Conservation (phyloP, 371 early-diverging fungal species). For the Caulochytrium protostelioides region DNA sequence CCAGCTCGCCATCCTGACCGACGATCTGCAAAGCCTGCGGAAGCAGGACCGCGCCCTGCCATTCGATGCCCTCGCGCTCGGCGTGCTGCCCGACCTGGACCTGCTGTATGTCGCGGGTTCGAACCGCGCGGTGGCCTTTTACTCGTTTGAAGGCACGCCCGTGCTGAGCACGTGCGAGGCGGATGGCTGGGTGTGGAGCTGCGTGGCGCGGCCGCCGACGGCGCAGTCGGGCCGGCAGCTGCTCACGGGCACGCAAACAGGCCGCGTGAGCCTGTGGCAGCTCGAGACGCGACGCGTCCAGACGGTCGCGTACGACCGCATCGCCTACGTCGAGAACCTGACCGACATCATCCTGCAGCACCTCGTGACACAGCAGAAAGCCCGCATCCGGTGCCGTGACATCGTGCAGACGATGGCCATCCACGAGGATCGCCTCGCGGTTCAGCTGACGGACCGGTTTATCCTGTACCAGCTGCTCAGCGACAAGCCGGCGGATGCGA, state of each 20-base stretch:
- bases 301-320: slow-evolving; percentile 25
- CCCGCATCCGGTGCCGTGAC: slow-evolving; percentile 29
- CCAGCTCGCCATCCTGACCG: not conserved
- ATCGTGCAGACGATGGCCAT: slow-evolving; percentile 31
- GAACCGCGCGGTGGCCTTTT: slow-evolving; percentile 22
- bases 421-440: slow-evolving; percentile 23
- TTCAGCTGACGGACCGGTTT: slow-evolving; percentile 25
- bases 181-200: slow-evolving; percentile 26
- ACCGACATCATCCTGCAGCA: slow-evolving; percentile 34
- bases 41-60: slow-evolving; percentile 16
- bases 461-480: slow-evolving; percentile 26
- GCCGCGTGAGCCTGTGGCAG: slow-evolving; percentile 19
- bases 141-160: slow-evolving; percentile 23
- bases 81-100: slow-evolving; percentile 18
- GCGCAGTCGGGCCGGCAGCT: slow-evolving; percentile 23
- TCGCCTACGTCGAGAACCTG: slow-evolving; percentile 28
- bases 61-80: slow-evolving; percentile 19
- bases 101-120: slow-evolving; percentile 24
- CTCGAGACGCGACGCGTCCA: slow-evolving; percentile 25
- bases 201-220: slow-evolving; percentile 17
- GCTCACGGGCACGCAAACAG: slow-evolving; percentile 17
- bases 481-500: slow-evolving; percentile 21
- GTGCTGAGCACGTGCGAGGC: slow-evolving; percentile 18
- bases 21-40: not conserved
- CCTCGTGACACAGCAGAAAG: slow-evolving; percentile 17